A percentile compares a stretch with the other conserved stretches of the same genome.
phyloP scores from a whole-genome alignment of 495 filamentous ascomycete genomes.

The Penicillium diatomitis region DNA sequence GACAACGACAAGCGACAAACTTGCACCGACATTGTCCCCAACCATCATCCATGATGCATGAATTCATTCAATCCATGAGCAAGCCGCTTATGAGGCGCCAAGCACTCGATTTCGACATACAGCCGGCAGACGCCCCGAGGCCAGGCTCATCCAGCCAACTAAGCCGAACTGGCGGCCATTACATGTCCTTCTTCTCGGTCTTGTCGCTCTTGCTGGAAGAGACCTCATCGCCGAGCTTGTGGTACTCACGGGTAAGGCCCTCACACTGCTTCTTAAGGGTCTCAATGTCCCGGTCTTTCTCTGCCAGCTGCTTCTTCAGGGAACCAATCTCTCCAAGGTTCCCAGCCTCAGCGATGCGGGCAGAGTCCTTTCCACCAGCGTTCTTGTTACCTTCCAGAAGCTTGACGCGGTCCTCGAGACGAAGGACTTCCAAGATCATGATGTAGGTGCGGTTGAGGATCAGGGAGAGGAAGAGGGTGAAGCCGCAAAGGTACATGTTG shows the following conservation, averaged over 20 bases:
- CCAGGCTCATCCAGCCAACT: not conserved
- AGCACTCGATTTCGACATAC: not conserved
- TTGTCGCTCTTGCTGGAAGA: conserved; percentile 43
- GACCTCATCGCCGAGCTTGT: conserved; percentile 69
- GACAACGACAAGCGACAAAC: too few relatives aligned
- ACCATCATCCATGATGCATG: too few relatives aligned
- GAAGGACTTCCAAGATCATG: conserved; percentile 91
- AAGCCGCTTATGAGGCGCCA: not conserved
- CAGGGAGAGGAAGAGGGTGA: conserved; percentile 95
- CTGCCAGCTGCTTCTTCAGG: conserved; percentile 59
- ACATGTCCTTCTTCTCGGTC: conserved; percentile 61
- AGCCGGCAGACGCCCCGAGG: not conserved
- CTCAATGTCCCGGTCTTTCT: conserved; percentile 66
- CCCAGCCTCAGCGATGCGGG: conserved; percentile 53
- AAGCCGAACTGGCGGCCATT: conserved; percentile 13
- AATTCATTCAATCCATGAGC: too few relatives aligned
- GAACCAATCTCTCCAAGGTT: conserved; percentile 66
- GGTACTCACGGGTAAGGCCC: conserved; percentile 71
- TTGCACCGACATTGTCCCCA: too few relatives aligned
- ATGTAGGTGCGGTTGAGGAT: conserved; percentile 99
- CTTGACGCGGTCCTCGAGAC: conserved; percentile 89
- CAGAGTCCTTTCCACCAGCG: conserved; percentile 60
- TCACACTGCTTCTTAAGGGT: conserved; percentile 79
- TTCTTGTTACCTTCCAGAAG: conserved; percentile 69
- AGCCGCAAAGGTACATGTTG: conserved; percentile 99